A percentile compares a stretch with the other conserved stretches of the same genome.
These are phyloP conservation scores for Colletotrichum sp. DNA, from an alignment of 2,329 filamentous ascomycete genomes.

Conservation along the genomic window DNA sequence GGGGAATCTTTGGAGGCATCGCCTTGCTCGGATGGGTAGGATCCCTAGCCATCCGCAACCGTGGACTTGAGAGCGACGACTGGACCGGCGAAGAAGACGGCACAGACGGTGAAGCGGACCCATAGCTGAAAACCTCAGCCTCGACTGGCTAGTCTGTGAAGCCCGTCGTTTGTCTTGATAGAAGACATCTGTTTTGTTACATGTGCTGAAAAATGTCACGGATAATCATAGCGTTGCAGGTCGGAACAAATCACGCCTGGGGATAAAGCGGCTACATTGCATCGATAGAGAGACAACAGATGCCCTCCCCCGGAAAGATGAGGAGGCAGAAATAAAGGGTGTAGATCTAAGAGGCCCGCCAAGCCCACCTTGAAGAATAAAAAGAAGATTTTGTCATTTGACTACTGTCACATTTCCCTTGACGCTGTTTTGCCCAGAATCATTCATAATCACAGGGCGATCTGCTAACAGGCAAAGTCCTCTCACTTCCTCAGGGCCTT, in stretches of 20 bases:
- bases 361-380: neutral
- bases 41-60: slow-evolving; percentile 77
- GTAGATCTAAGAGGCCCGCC: neutral
- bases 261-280: neutral
- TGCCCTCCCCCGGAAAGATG: neutral
- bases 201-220: neutral
- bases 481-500: slow-evolving; percentile 9
- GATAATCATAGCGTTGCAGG: slow-evolving; percentile 11
- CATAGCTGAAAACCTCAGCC: neutral
- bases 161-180: neutral
- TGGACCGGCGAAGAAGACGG: slow-evolving; percentile 43
- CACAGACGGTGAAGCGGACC: slow-evolving; percentile 25
- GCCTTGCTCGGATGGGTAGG: slow-evolving; percentile 80
- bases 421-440: neutral
- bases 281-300: neutral
- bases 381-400: neutral
- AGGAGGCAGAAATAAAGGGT: neutral
- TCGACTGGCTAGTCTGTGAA: neutral
- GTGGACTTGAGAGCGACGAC: slow-evolving; percentile 64
- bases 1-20: slow-evolving; percentile 86
- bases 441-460: neutral
- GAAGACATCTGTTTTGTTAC: neutral
- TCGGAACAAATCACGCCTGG: neutral
- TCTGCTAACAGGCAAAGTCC: neutral
- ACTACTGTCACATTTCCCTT: neutral